Evolutionary conservation across 768 basidiomycete genomes (phyloP).

Genomic region (Boletus rubescentipes): DNA sequence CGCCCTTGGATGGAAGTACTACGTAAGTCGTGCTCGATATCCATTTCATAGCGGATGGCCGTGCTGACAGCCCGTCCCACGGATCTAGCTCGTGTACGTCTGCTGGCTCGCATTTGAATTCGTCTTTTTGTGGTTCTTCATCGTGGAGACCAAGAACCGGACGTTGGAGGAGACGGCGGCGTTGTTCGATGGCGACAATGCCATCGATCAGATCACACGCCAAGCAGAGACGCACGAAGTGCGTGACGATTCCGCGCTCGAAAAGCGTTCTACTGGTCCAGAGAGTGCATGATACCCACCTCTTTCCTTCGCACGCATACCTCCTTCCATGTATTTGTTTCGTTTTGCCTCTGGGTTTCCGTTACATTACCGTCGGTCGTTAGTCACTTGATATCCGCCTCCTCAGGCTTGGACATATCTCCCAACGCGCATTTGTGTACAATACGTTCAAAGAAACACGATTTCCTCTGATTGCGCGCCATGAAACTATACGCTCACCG

Average conservation of each 20-base stretch:
- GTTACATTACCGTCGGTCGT: neutral
- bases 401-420: no score
- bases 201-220: conserved; percentile 36
- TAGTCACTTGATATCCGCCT: neutral
- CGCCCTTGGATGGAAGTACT: conserved; percentile 72
- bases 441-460: neutral
- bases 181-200: conserved; percentile 72
- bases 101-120: conserved; percentile 68
- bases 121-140: conserved; percentile 63
- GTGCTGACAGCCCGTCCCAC: neutral
- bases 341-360: neutral
- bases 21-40: conserved; percentile 38
- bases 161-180: conserved; percentile 82
- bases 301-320: neutral
- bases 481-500: neutral
- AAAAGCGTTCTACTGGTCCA: conserved; percentile 18
- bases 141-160: conserved; percentile 70
- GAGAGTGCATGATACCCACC: conserved; percentile 6
- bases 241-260: conserved; percentile 12
- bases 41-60: neutral
- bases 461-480: neutral
- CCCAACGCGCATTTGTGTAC: neutral
- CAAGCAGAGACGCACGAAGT: conserved; percentile 21
- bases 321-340: neutral
- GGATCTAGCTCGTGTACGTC: conserved; percentile 59